phyloP scores from a whole-genome alignment of 2,329 filamentous ascomycete genomes.

The Botrytis elliptica region DNA sequence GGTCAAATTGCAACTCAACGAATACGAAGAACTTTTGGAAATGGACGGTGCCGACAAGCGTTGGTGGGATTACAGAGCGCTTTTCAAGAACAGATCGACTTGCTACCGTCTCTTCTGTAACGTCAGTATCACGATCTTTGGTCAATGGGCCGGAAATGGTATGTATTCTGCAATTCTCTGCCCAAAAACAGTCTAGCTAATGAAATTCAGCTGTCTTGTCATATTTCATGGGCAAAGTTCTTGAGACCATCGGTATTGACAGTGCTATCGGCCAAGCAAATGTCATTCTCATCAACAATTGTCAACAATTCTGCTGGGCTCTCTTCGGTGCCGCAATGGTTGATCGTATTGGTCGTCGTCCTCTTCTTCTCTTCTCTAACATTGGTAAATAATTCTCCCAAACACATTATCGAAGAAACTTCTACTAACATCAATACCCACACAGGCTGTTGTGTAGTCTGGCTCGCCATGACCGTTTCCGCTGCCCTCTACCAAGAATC shows the following conservation, averaged over 20 bases:
- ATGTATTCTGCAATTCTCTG: neutral
- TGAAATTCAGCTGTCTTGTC: slow-evolving; percentile 42
- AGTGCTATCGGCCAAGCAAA: slow-evolving; percentile 51
- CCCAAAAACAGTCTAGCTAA: slow-evolving; percentile 20
- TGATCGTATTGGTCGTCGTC: slow-evolving; percentile 57
- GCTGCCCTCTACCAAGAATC: slow-evolving; percentile 34
- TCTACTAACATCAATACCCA: neutral
- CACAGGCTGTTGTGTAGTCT: slow-evolving; percentile 46
- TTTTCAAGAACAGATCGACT: slow-evolving; percentile 50
- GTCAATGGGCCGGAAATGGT: slow-evolving; percentile 49
- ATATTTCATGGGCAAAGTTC: slow-evolving; percentile 55
- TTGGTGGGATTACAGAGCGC: slow-evolving; percentile 56
- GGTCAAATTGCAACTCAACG: slow-evolving; percentile 50
- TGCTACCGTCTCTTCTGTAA: slow-evolving; percentile 52
- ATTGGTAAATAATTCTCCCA: slow-evolving; percentile 34
- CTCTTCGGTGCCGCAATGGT: slow-evolving; percentile 55
- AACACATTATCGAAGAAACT: neutral
- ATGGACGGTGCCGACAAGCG: slow-evolving; percentile 52
- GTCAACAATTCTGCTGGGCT: slow-evolving; percentile 55
- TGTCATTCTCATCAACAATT: slow-evolving; percentile 54
- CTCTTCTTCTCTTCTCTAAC: slow-evolving; percentile 53
- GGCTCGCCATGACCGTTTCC: slow-evolving; percentile 51
- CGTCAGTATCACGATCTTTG: slow-evolving; percentile 51
- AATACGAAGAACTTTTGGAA: slow-evolving; percentile 50
- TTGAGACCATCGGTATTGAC: slow-evolving; percentile 51